Evolutionary conservation across 495 filamentous ascomycete species (phyloP).

Genomic region (Amphirosellinia nigrospora): DNA sequence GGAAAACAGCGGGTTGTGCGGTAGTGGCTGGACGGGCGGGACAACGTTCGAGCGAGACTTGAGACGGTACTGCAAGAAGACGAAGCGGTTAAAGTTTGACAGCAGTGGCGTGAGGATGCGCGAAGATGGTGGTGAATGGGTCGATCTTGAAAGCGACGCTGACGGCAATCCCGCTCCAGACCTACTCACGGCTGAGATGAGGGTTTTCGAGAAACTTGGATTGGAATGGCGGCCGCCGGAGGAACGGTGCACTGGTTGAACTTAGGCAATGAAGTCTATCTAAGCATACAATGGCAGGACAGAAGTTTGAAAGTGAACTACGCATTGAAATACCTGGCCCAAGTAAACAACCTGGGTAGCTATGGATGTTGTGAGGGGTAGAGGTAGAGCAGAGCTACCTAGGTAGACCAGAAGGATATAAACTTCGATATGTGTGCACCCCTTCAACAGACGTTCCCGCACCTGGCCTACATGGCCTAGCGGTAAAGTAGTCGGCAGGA

Average conservation of each 20-base stretch:
- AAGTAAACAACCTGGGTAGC: too few relatives aligned
- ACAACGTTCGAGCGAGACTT: conserved; percentile 91
- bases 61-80: conserved; percentile 76
- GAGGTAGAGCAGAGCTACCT: too few relatives aligned
- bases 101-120: conserved; percentile 81
- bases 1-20: conserved; percentile 86
- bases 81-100: conserved; percentile 82
- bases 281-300: neutral
- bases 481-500: too few relatives aligned
- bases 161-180: conserved; percentile 51
- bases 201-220: conserved; percentile 80
- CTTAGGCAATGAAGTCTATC: neutral
- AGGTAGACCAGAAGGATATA: too few relatives aligned
- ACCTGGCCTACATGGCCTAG: too few relatives aligned
- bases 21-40: conserved; percentile 88
- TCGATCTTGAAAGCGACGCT: conserved; percentile 62
- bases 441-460: too few relatives aligned
- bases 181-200: conserved; percentile 75
- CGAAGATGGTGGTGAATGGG: conserved; percentile 61
- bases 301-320: neutral
- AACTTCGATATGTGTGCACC: too few relatives aligned
- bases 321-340: too few relatives aligned
- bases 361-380: too few relatives aligned
- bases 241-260: conserved; percentile 77
- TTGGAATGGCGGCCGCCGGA: conserved; percentile 74